phyloP scores from a whole-genome alignment of 345 rosid genomes.

The Nephelium lappaceum region DNA sequence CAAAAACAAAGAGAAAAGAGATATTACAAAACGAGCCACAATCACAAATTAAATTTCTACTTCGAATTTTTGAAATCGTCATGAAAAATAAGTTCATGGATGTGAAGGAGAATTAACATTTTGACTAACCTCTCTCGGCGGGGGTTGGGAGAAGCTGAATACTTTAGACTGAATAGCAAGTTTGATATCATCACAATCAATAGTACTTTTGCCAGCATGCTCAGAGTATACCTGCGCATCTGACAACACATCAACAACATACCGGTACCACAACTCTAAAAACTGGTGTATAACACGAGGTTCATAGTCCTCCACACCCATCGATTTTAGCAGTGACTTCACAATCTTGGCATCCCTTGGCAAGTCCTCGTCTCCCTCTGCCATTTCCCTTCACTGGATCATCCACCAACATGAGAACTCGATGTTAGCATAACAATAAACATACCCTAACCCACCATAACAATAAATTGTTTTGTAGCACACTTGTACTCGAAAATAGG shows the following conservation, averaged over 20 bases:
- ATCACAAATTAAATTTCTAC: background rate
- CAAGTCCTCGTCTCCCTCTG: constrained; percentile 60
- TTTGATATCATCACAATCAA: constrained; percentile 86
- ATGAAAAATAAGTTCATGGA: background rate
- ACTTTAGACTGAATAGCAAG: constrained; percentile 91
- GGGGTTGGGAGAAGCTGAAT: constrained; percentile 93
- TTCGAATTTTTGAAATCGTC: background rate
- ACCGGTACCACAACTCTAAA: constrained; percentile 89
- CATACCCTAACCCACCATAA: background rate
- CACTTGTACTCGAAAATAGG: too few relatives aligned
- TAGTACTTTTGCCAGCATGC: constrained; percentile 78
- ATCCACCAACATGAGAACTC: constrained; percentile 12
- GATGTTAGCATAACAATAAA: background rate
- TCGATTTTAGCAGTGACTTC: constrained; percentile 74
- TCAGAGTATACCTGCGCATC: constrained; percentile 94
- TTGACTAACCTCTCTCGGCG: constrained; percentile 77
- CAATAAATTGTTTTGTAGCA: background rate
- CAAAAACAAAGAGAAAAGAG: background rate
- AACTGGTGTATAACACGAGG: constrained; percentile 90
- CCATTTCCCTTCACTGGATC: constrained; percentile 33
- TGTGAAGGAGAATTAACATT: background rate
- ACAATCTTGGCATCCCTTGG: constrained; percentile 94
- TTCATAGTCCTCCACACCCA: constrained; percentile 92
- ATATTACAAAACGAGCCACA: background rate
- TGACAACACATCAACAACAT: constrained; percentile 73